These are phyloP conservation scores for Neltuma alba DNA, from an alignment of 306 rosid genomes.

Conservation along the genomic window DNA sequence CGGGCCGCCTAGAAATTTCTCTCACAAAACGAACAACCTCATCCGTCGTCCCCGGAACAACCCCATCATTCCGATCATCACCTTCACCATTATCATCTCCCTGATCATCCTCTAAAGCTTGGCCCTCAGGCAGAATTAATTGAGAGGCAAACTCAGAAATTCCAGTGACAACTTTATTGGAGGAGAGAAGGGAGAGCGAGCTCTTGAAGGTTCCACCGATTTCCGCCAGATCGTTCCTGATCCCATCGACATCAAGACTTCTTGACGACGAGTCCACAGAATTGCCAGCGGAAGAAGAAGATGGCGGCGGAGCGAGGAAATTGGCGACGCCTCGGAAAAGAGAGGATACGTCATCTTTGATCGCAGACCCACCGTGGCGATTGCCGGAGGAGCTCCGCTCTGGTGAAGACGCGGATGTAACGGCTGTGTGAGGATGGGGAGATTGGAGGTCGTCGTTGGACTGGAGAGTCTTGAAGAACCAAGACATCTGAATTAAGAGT, in stretches of 20 bases:
- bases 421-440: constrained; percentile 30
- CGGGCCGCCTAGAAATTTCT: constrained; percentile 61
- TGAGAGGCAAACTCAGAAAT: constrained; percentile 79
- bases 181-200: constrained; percentile 73
- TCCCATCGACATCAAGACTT: constrained; percentile 65
- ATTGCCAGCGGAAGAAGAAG: constrained; percentile 32
- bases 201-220: constrained; percentile 79
- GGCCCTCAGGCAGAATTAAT: constrained; percentile 49
- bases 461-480: constrained; percentile 68
- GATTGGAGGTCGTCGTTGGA: constrained; percentile 46
- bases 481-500: constrained; percentile 58
- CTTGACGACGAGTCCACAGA: constrained; percentile 37
- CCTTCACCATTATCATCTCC: constrained; percentile 25
- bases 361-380: constrained; percentile 38
- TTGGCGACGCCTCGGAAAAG: constrained; percentile 81
- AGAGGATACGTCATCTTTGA: constrained; percentile 60
- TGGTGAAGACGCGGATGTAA: constrained; percentile 25
- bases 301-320: constrained; percentile 87
- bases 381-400: constrained; percentile 34
- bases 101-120: constrained; percentile 36
- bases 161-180: constrained; percentile 71
- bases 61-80: constrained; percentile 36
- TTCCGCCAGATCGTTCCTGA: constrained; percentile 88
- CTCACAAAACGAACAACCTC: constrained; percentile 73
- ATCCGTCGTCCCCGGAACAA: constrained; percentile 65